Evolutionary conservation across 768 basidiomycete genomes (phyloP), one percentile per base, ranked within the genome.

Genomic region (Mycena filopes): DNA sequence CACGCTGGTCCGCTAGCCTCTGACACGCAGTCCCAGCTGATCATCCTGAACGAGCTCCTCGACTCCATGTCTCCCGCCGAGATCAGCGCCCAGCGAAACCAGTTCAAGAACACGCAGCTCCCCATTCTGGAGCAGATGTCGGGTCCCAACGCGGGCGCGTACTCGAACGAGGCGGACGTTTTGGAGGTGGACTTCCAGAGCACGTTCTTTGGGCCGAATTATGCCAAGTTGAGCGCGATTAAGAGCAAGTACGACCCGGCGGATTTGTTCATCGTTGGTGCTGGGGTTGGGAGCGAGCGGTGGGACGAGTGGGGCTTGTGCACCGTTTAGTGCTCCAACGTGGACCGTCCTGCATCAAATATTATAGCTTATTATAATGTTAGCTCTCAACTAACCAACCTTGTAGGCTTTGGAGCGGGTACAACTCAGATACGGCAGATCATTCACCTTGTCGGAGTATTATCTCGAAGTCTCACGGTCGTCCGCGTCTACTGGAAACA

Each of bases 141-240:
- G 7, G 77, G 77, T 7, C 41, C 67, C 10, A 60, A 71, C 28
- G 70, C 73, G 36, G 78, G 73, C 11, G 67, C 78, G 18, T 79
- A 80, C 65, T 74, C 75, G 16, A 79, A 79, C 56, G 78, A 79
- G 60, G 79, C 72, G 4, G 79, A 80, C 40, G 56, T 68, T 7
- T 68, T 72, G 18, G 78, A 80, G 64, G 60, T 66, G 2, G 63
- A 76, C 53, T 78, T 77, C 69, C 70, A 69, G 36, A 66, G 68
- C 25, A 76, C 76, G 3, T 77, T 77, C 66, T 80, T 71, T 65
- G 78, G 79, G 21, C 60, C 74, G 4, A 78, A 79, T 48, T 79
- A 78, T 55, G 60, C 49, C 15, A 72, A 64, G 48, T 65, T 79
- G 23, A 73, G 73, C 43, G 15, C 4, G 9, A 73, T 79, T 61